Evolutionary conservation across 2,329 filamentous ascomycete genomes (phyloP), one percentile per base, ranked within the genome.

Genomic region (Fusarium staphyleae): DNA sequence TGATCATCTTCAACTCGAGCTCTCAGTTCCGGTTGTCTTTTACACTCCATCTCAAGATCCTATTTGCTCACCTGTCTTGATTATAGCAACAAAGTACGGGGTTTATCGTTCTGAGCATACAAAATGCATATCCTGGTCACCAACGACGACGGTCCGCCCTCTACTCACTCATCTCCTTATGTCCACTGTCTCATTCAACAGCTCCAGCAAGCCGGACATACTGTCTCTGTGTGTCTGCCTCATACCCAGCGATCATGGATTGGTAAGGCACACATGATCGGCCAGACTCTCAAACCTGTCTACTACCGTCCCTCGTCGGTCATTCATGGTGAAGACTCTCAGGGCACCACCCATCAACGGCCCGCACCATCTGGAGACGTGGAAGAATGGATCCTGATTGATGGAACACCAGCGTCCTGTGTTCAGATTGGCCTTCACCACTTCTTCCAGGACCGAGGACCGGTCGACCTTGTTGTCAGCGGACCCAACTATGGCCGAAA

Each of bases 161-260:
- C 88, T 26, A 82, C 87, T 55, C 84, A 88, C 69, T 90, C 89
- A 32, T 92, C 89, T 37, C 90, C 90, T 7, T 93, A 93, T 68
- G 83, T 93, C 57, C 89, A 91, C 76, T 87, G 84, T 57, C 82
- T 93, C 52, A 82, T 93, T 35, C 78, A 84, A 55, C 82, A 83
- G 46, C 86, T 95, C 43, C 86, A 91, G 71, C 75, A 80, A 50
- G 86, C 88, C 26, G 92, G 92, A 7, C 93, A 97, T 75, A 81
- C 78, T n/a, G 91, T 98, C 55, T 96, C 91, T 7, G 93, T 99
- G 42, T 89, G 95, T 60, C 84, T 99, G 12, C 95, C 95, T 2
- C 86, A 97, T 72, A 88, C 87, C 6, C 95, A 99, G 76, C 87
- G 93, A 58, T 96, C 92, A 50, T 99, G 95, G 95, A 98, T 99